Percentiles rank a stretch among this genome's conserved stretches.
These are phyloP conservation scores for Syzygium jambos DNA, from an alignment of 345 rosid species.

Conservation along the genomic window DNA sequence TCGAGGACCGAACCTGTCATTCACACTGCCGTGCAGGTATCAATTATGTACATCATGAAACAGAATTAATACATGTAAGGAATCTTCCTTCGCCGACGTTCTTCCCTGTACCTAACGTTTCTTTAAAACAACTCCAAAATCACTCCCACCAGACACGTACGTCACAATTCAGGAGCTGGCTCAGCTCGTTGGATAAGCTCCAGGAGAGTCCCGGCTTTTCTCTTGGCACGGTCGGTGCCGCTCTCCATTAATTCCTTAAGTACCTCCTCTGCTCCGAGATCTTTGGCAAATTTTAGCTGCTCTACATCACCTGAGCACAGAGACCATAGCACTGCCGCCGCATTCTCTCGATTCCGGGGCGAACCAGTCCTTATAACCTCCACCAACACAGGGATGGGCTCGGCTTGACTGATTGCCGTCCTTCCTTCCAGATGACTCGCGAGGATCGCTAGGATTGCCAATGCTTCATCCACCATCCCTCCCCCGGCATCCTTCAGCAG, in stretches of 20 bases:
- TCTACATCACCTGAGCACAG: slow-evolving; percentile 55
- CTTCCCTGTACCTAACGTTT: not conserved
- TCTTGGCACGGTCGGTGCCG: slow-evolving; percentile 96
- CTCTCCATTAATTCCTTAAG: slow-evolving; percentile 70
- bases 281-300: slow-evolving; percentile 60
- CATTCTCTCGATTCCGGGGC: slow-evolving; percentile 90
- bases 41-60: not conserved
- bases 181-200: slow-evolving; percentile 63
- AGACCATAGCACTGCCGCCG: slow-evolving; percentile 78
- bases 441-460: slow-evolving; percentile 89
- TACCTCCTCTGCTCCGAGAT: slow-evolving; percentile 63
- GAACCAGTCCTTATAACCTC: slow-evolving; percentile 85
- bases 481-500: slow-evolving; percentile 85
- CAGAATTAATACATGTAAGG: not conserved
- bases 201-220: slow-evolving; percentile 76
- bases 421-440: slow-evolving; percentile 90
- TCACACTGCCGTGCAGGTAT: not conserved
- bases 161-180: slow-evolving; percentile 1
- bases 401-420: slow-evolving; percentile 63
- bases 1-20: not conserved
- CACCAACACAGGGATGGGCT: slow-evolving; percentile 57
- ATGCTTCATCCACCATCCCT: slow-evolving; percentile 92
- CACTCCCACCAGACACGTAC: not conserved
- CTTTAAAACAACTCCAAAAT: not conserved
- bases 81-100: not conserved